Base-by-base conservation (phyloP, 1,284 basidiomycete genomes). In the Coniophora puteana region DNA sequence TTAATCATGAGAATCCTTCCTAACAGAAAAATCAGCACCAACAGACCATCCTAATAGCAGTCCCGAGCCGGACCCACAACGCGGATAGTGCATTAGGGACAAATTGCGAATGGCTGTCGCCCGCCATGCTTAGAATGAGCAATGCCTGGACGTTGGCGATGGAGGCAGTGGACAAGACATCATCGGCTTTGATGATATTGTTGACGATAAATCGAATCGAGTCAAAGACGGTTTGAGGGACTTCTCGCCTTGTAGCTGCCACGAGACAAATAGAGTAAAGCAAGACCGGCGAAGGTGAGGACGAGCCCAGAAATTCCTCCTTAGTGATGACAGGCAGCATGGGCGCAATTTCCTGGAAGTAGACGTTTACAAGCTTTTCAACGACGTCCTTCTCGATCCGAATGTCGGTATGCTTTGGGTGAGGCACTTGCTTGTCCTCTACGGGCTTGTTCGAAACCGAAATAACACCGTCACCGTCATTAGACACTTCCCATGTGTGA, bases 251-350 rank as follows among this genome's bases (percentile, higher is more conserved):
- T 29, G 91, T 83, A 10, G 93, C 91, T 4, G 93, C 89, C 17
- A 95, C 81, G 26, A 92, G 83, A 63, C 93, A 96, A 60, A 98
- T 93, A 27, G 90, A 83, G 62, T 97, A 96, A 18, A 98, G 76
- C 45, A 98, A 66, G 28, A 93, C 72, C 2, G 89, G 85, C 12
- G 88, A 74, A 1, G 89, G 88, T 8, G 80, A 82, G 21, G 77
- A 71, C 39, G 66, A 77, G 14, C 82, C 77, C 43, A 95, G 68
- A 56, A 98, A 96, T 58, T 98, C 94, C 34, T 78, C 74, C 57
- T 86, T 80, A 13, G 89, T 90, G 44, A 98, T 76, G 50, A 97
- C 75, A 16, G 94, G 94, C 46, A 95, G 78, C 35, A 91, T 71
- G n/a, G 87, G 88, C 1, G 86, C 80, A 37, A 95, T 74, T 30